Conservation (phyloP, 2,329 filamentous ascomycete species). For the Tolypocladium amazonense region DNA sequence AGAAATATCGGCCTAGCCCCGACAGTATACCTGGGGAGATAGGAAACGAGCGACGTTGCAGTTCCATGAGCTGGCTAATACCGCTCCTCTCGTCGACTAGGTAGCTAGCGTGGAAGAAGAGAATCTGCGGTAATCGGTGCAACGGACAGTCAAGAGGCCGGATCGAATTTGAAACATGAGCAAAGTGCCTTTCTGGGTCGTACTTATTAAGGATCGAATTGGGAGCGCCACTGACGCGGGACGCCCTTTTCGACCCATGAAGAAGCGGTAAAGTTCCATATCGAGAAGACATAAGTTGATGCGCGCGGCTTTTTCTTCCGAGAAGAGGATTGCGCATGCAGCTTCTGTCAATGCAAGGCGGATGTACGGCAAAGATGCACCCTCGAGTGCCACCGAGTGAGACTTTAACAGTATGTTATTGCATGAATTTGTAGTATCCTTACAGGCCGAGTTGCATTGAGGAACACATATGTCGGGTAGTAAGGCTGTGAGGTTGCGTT, state of each 20-base stretch:
- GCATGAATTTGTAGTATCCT: not conserved
- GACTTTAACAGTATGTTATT: too few relatives aligned
- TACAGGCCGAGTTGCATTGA: not conserved
- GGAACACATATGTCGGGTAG: not conserved
- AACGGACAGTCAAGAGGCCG: not conserved
- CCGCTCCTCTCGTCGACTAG: not conserved
- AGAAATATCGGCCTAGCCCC: not conserved
- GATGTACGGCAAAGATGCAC: not conserved
- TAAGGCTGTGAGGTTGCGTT: not conserved
- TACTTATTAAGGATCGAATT: not conserved
- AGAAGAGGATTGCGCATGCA: not conserved
- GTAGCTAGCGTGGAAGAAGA: not conserved
- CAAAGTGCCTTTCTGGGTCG: not conserved
- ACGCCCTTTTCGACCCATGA: not conserved
- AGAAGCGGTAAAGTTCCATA: not conserved
- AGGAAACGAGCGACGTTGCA: not conserved
- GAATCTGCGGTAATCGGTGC: not conserved
- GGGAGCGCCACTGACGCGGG: not conserved
- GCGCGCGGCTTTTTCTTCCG: not conserved
- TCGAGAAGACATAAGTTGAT: not conserved
- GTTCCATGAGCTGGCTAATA: too few relatives aligned
- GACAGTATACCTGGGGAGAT: not conserved
- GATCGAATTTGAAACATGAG: not conserved
- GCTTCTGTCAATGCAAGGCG: not conserved
- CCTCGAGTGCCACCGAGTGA: not conserved